These are phyloP conservation scores for Mycogone perniciosa DNA, from an alignment of 2,329 filamentous ascomycete species.

Conservation along the genomic window DNA sequence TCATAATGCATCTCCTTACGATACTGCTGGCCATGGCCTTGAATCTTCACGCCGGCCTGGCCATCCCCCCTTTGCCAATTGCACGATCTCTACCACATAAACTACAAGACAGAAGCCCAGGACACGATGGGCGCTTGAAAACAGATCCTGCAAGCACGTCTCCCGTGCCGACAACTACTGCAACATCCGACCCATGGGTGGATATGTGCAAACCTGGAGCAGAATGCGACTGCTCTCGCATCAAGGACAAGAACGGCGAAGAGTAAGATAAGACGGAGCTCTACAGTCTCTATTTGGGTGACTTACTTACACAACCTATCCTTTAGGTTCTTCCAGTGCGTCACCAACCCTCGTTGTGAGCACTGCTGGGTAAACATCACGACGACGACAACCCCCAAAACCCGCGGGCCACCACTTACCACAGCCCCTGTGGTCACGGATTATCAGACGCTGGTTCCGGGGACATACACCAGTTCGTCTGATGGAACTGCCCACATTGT, in stretches of 20 bases:
- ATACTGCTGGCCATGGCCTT: slow-evolving; percentile 3
- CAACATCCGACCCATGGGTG: neutral
- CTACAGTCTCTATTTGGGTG: too few relatives aligned
- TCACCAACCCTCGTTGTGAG: slow-evolving; percentile 22
- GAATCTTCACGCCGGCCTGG: slow-evolving; percentile 2
- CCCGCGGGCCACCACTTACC: neutral
- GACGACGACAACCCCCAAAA: slow-evolving; percentile 5
- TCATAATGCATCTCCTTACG: slow-evolving; percentile 1
- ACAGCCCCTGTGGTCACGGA: neutral
- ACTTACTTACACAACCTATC: neutral
- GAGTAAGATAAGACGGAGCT: slow-evolving; percentile 12
- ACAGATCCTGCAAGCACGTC: neutral
- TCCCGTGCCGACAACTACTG: neutral
- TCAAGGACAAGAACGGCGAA: slow-evolving; percentile 17
- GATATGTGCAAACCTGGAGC: slow-evolving; percentile 18
- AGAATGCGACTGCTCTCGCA: slow-evolving; percentile 23
- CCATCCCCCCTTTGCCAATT: neutral
- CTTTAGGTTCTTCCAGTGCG: slow-evolving; percentile 24
- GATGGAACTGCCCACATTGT: slow-evolving; percentile 3
- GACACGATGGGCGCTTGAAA: neutral
- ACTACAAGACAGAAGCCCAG: neutral
- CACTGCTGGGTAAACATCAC: slow-evolving; percentile 17
- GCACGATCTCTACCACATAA: neutral
- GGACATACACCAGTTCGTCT: slow-evolving; percentile 2
- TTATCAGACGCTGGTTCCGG: slow-evolving; percentile 1